Evolutionary conservation across 2,329 filamentous ascomycete species (phyloP).

Genomic region (Neoarthrinium moseri): DNA sequence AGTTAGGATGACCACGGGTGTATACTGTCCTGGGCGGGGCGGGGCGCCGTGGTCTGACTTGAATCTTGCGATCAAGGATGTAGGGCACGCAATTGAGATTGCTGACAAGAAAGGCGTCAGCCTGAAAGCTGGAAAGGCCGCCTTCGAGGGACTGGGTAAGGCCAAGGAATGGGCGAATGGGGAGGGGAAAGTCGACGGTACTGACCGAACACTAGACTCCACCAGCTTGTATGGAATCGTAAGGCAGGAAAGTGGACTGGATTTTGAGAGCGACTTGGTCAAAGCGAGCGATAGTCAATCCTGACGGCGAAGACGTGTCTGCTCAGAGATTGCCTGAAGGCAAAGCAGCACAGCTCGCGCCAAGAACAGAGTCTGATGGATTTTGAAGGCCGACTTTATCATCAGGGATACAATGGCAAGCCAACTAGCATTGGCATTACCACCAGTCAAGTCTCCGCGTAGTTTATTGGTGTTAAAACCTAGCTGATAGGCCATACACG

Average conservation of each 20-base stretch:
- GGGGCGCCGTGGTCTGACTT: constrained; percentile 45
- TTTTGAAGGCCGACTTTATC: too few species aligned
- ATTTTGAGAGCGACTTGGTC: constrained; percentile 40
- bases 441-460: too few species aligned
- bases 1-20: constrained; percentile 34
- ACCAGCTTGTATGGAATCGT: constrained; percentile 50
- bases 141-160: constrained; percentile 39
- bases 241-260: constrained; percentile 38
- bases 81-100: constrained; percentile 44
- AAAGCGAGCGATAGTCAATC: constrained; percentile 30
- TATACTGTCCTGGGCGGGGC: constrained; percentile 32
- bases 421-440: too few species aligned
- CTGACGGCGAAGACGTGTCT: too few species aligned
- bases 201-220: constrained; percentile 41
- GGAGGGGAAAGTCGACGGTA: constrained; percentile 24
- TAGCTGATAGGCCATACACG: too few species aligned
- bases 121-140: constrained; percentile 41
- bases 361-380: too few species aligned
- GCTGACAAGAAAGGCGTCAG: constrained; percentile 36
- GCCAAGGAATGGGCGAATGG: constrained; percentile 31
- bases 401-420: too few species aligned
- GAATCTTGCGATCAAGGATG: constrained; percentile 51
- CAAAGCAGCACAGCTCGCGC: too few species aligned
- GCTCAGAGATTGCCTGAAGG: too few species aligned
- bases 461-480: too few species aligned